Evolutionary conservation across 1,139 yeast species (phyloP).

Genomic region (Nakaseomyces nivariensis): DNA sequence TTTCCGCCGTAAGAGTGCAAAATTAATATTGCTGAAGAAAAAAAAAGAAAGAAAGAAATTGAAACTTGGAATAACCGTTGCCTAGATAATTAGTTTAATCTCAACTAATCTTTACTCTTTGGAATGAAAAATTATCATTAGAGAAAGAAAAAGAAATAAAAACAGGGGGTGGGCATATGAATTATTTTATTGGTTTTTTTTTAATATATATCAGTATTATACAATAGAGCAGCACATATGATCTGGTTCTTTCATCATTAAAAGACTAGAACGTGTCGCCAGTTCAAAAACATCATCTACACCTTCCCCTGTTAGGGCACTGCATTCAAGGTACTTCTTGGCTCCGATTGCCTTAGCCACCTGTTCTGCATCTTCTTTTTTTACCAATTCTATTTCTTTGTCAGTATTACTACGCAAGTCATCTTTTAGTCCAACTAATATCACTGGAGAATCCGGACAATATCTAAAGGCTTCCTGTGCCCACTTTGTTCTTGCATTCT

Average conservation of each 20-base stretch:
- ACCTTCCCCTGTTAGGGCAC: slow-evolving; percentile 72
- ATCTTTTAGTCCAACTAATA: slow-evolving; percentile 61
- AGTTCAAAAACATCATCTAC: slow-evolving; percentile 73
- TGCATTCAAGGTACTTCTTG: slow-evolving; percentile 58
- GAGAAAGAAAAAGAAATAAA: too few relatives aligned
- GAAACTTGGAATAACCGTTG: too few relatives aligned
- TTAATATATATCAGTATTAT: slow-evolving; percentile 3
- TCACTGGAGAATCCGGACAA: slow-evolving; percentile 57
- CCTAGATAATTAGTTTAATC: too few relatives aligned
- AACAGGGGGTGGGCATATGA: too few relatives aligned
- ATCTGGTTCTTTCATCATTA: slow-evolving; percentile 35
- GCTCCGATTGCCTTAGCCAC: slow-evolving; percentile 64
- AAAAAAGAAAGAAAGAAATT: too few relatives aligned
- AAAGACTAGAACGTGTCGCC: slow-evolving; percentile 61
- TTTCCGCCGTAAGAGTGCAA: too few relatives aligned
- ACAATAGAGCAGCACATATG: slow-evolving; percentile 37
- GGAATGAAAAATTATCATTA: too few relatives aligned
- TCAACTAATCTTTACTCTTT: too few relatives aligned
- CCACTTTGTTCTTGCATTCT: slow-evolving; percentile 64
- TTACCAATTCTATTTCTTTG: slow-evolving; percentile 35
- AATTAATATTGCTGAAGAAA: too few relatives aligned
- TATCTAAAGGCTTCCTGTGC: slow-evolving; percentile 57
- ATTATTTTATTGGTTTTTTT: too few relatives aligned
- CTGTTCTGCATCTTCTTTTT: slow-evolving; percentile 43
- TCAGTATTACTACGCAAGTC: slow-evolving; percentile 41